phyloP scores from a whole-genome alignment of 345 rosid species.

The Firmiana major region DNA sequence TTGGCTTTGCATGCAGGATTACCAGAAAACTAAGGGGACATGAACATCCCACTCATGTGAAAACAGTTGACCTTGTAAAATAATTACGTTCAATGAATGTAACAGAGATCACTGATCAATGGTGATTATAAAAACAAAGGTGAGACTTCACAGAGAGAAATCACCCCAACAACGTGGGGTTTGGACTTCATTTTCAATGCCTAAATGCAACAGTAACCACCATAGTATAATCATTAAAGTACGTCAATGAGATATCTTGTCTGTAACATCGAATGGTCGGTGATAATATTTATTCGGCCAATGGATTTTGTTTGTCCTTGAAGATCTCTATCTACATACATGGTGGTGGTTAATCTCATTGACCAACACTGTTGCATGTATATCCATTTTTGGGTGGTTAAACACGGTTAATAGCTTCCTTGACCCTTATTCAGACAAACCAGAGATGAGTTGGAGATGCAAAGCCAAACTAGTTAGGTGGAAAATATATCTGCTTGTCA shows the following conservation, averaged over 20 bases:
- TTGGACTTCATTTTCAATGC: conserved; percentile 10
- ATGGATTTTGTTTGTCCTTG: conserved; percentile 9
- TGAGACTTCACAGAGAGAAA: background rate
- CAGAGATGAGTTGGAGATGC: background rate
- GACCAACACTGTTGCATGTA: conserved; percentile 1
- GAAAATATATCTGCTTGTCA: background rate
- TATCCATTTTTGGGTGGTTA: background rate
- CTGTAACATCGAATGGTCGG: conserved; percentile 21
- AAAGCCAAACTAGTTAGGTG: no score
- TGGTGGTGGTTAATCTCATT: conserved; percentile 7
- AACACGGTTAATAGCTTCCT: background rate
- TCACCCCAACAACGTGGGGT: conserved; percentile 16
- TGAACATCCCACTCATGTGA: conserved; percentile 26
- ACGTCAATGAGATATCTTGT: background rate
- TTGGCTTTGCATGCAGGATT: conserved; percentile 17
- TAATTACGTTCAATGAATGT: conserved; percentile 29
- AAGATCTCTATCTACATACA: conserved; percentile 6
- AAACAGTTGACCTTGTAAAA: conserved; percentile 21
- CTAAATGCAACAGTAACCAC: background rate
- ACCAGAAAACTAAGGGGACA: conserved; percentile 28
- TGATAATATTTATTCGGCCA: conserved; percentile 17
- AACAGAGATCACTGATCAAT: conserved; percentile 8
- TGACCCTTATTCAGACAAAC: background rate
- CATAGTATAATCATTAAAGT: conserved; percentile 10
- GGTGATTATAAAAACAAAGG: background rate